Base-by-base conservation (phyloP, 163 green algal genomes). In the Trebouxia gelatinosa region DNA sequence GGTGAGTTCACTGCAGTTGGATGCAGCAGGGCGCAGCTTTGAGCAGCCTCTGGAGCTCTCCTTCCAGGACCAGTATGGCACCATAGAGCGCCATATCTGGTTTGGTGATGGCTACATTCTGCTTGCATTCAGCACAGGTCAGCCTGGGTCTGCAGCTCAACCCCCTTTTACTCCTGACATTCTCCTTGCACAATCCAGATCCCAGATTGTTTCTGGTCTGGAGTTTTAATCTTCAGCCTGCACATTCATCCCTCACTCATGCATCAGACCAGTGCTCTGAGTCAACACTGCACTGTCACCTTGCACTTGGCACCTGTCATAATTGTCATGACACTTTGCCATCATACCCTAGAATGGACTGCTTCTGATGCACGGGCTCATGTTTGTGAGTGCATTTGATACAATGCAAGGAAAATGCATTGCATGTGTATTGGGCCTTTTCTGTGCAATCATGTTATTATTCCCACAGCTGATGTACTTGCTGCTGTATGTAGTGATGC, bases 61-160 rank as follows among this genome's bases (percentile, higher is more conserved):
- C 1, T 95, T 95, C 62, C 76, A 89, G 74, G 87, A 93, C 4
- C 78, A 68, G 7, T 94, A 95, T 79, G 89, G 89, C 6, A 37
- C 85, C 6, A 90, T 95, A 54, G 70, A 86, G 74, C 83, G 80
- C 37, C 91, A 95, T 80, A 37, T 84, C 32, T 96, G 91, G 91
- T 91, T 66, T 83, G 87, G 89, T 0, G 87, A 93, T 39, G 88
- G 90, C 40, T 93, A 90, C 81, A 89, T 94, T 9, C 70, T 93
- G 37, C 75, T 92, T 35, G 89, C 83, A 40, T 92, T 92, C 86
- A 85, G 77, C 72, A 82, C 75, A 31, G 89, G 85, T 79, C 32
- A 23, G 64, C 32, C 32, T 48, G 17, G 64, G 32, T 48, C 21
- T 31, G 31, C 1, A 2, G 31, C 32, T 72, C 32, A 13, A 3